Base-by-base conservation (phyloP, 331 rosid genomes). In the Telfairia occidentalis region DNA sequence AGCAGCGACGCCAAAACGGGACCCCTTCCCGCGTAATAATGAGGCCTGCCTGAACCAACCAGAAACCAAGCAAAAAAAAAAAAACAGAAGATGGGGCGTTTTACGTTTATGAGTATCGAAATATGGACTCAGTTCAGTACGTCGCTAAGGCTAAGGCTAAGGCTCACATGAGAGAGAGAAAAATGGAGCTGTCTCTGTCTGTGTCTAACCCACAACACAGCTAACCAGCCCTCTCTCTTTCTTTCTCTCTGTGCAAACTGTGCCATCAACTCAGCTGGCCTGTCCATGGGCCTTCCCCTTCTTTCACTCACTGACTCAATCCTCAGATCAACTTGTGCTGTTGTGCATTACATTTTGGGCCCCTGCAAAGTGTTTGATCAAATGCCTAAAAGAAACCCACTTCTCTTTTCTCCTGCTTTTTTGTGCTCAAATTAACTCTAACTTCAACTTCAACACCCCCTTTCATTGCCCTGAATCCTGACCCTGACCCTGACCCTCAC, bases 241-340 rank as follows among this genome's bases (percentile, higher is more conserved):
- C n/a, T n/a, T n/a, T n/a, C n/a, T n/a, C n/a, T n/a, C 2, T 66
- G n/a, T 71, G 75, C 59, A 4, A 48, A 71, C 60, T 71, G 60
- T 46, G 75, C 29, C 28, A 71, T 71, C 75, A 30, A 28, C 75
- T 48, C 75, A 48, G 59, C 73, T 66, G 5, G 12, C 53, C 53
- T 46, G 75, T 71, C 29, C 9, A 71, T 71, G 59, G 73, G 71
- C 28, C 71, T 34, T 28, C 24, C 66, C 38, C 30, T 37, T 19
- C 37, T 53, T 53, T 37, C 64, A 57, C 64, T 57, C 11, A 48
- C 75, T 71, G 59, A 71, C 59, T 71, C 75, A 45, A n/a, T 26
- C 23, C 57, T 15, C 57, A 50, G 57, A 50, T n/a, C 57, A 66
- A 40, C 12, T 40, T 66, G 53, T 40, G 73, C 53, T 66, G 34